phyloP scores from a whole-genome alignment of 257 asterid genomes.

The Solanum appendiculatum region DNA sequence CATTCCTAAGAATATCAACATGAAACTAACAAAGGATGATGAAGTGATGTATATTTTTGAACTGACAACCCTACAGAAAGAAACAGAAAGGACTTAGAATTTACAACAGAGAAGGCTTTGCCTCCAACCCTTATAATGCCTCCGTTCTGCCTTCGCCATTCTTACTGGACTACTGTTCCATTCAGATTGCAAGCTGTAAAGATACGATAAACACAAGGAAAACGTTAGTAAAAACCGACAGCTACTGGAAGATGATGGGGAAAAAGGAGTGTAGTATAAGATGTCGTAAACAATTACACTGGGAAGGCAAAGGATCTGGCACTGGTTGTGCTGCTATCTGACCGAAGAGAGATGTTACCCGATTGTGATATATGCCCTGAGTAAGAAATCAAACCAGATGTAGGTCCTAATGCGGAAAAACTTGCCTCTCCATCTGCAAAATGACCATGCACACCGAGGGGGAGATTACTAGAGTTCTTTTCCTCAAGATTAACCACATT shows the following conservation, averaged over 20 bases:
- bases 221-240: neutral
- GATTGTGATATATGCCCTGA: slow-evolving; percentile 30
- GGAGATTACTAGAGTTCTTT: neutral
- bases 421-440: slow-evolving; percentile 36
- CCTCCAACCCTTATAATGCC: slow-evolving; percentile 52
- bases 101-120: slow-evolving; percentile 80
- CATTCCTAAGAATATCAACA: slow-evolving; percentile 32
- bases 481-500: slow-evolving; percentile 5
- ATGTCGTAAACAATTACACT: slow-evolving; percentile 18
- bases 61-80: slow-evolving; percentile 12
- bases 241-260: neutral
- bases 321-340: slow-evolving; percentile 58
- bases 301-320: slow-evolving; percentile 61
- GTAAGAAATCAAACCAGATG: slow-evolving; percentile 8
- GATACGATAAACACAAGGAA: neutral
- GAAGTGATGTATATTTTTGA: neutral
- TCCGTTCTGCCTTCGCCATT: slow-evolving; percentile 66
- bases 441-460: slow-evolving; percentile 1
- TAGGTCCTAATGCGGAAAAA: slow-evolving; percentile 24
- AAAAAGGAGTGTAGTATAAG: neutral
- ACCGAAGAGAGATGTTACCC: slow-evolving; percentile 43
- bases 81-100: slow-evolving; percentile 35
- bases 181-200: slow-evolving; percentile 67
- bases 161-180: slow-evolving; percentile 94
- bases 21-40: slow-evolving; percentile 21